Evolutionary conservation across 1,284 basidiomycete species (phyloP), one percentile per base, ranked within the genome.

Genomic region (Microbotryomycetes sp.): DNA sequence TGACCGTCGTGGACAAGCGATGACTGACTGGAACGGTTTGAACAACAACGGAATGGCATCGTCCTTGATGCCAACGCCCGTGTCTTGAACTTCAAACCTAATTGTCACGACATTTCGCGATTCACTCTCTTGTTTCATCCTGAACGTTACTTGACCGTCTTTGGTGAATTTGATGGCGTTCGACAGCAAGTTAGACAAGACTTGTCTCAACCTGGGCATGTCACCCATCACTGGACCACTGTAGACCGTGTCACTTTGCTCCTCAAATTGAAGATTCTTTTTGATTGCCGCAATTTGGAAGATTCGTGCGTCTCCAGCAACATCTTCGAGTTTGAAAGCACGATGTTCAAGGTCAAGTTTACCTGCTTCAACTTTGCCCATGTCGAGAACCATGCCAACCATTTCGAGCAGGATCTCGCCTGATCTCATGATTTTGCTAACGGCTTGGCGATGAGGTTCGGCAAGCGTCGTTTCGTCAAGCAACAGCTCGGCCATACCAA

Each of bases 131-230:
- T 71, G 69, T 52, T 69, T 65, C 58, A 73, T 70, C 1, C 66
- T 63, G 25, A 75, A 68, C 12, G 70, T 71, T 65, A 75, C 73
- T 48, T 68, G 65, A 22, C 74, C 74, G 1, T 53, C 26, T 3
- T 67, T 66, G 3, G 74, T 75, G 63, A 75, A 75, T 61, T 76
- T 76, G 72, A 76, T 72, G 15, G 73, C 71, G 53, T 76, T 76
- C 7, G 58, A 55, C 9, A 65, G 45, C 6, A 64, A 62, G 54
- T 71, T 71, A n/a, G 64, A 56, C 14, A 71, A 49, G 9, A 71
- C 65, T 50, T 73, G 72, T 6, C 71, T 65, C 9, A 73, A 54
- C 4, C 71, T 65, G 6, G 65, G 59, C 57, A 64, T 56, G 53
- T 73, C 72, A 19, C 72, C 72, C 7, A 71, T n/a, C 6, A 73